These are phyloP conservation scores for Talaromyces funiculosus DNA, from an alignment of 2,329 filamentous ascomycete genomes.

Conservation along the genomic window DNA sequence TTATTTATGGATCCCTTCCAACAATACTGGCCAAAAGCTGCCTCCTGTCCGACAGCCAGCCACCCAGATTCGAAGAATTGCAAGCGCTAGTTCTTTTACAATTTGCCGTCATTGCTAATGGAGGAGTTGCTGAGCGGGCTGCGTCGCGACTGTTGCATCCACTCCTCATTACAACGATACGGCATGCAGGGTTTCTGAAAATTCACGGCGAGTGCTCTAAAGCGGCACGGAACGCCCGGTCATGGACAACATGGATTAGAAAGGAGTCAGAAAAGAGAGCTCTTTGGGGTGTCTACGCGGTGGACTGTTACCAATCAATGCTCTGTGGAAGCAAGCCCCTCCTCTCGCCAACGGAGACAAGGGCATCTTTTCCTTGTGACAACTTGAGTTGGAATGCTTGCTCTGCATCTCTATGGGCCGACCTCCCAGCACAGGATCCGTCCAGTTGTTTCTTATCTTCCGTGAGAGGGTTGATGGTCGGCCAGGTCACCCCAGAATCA, in stretches of 20 bases:
- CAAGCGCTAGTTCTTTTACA: not conserved
- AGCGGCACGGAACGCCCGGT: not conserved
- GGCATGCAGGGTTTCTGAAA: not conserved
- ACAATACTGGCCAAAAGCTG: not conserved
- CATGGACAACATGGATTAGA: not conserved
- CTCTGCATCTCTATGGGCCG: slow-evolving; percentile 3
- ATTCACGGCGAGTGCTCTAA: not conserved
- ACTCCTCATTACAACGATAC: not conserved
- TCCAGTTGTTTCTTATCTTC: not conserved
- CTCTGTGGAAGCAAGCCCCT: not conserved
- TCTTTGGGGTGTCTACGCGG: not conserved
- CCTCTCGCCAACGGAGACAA: not conserved
- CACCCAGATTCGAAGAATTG: not conserved
- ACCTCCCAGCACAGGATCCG: not conserved
- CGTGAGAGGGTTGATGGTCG: not conserved
- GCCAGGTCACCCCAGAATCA: not conserved
- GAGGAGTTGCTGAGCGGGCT: not conserved
- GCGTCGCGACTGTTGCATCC: slow-evolving; percentile 1
- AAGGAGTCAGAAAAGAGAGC: slow-evolving; percentile 3
- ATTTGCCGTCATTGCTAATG: not conserved
- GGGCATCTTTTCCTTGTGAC: slow-evolving; percentile 2
- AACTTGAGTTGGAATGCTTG: not conserved
- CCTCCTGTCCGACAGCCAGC: not conserved
- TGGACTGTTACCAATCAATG: slow-evolving; percentile 2
- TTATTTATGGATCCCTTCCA: not conserved